Percentiles rank a stretch among this genome's conserved stretches.
These are phyloP conservation scores for Gossypium sturtianum DNA, from an alignment of 345 rosid genomes.

Conservation along the genomic window DNA sequence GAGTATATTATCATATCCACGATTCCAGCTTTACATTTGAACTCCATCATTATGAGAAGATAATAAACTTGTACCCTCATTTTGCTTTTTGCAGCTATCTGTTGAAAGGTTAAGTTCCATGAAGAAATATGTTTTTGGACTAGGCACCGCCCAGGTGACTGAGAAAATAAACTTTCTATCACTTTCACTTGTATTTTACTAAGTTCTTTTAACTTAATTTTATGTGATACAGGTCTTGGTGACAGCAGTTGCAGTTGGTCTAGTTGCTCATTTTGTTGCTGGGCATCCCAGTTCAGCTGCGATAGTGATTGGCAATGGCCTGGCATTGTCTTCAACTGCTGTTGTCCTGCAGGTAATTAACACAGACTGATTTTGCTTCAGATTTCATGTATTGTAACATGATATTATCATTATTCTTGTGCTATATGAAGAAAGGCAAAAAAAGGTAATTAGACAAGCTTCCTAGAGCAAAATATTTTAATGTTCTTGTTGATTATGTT, in stretches of 20 bases:
- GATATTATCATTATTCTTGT: neutral
- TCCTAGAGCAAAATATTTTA: slow-evolving; percentile 18
- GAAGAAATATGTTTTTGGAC: slow-evolving; percentile 98
- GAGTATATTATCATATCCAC: slow-evolving; percentile 17
- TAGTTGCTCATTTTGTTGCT: slow-evolving; percentile 71
- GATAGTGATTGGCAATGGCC: slow-evolving; percentile 93
- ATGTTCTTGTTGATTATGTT: neutral
- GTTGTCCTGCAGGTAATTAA: slow-evolving; percentile 84
- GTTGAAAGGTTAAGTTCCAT: slow-evolving; percentile 99
- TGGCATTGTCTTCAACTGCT: slow-evolving; percentile 96
- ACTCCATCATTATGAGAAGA: slow-evolving; percentile 18
- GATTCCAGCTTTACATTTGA: slow-evolving; percentile 14
- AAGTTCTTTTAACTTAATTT: slow-evolving; percentile 12
- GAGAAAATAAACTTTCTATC: slow-evolving; percentile 17
- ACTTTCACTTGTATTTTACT: neutral
- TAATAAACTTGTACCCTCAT: slow-evolving; percentile 19
- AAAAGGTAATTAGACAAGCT: neutral
- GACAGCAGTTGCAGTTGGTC: slow-evolving; percentile 83
- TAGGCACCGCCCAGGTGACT: slow-evolving; percentile 91
- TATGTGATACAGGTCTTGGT: slow-evolving; percentile 67
- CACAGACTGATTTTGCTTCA: slow-evolving; percentile 13
- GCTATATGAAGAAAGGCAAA: neutral
- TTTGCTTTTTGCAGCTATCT: slow-evolving; percentile 67
- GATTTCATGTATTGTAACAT: slow-evolving; percentile 5
- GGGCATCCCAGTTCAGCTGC: slow-evolving; percentile 91